Evolutionary conservation across 768 basidiomycete species (phyloP), one percentile per base, ranked within the genome.

Genomic region (Mycena maculata): DNA sequence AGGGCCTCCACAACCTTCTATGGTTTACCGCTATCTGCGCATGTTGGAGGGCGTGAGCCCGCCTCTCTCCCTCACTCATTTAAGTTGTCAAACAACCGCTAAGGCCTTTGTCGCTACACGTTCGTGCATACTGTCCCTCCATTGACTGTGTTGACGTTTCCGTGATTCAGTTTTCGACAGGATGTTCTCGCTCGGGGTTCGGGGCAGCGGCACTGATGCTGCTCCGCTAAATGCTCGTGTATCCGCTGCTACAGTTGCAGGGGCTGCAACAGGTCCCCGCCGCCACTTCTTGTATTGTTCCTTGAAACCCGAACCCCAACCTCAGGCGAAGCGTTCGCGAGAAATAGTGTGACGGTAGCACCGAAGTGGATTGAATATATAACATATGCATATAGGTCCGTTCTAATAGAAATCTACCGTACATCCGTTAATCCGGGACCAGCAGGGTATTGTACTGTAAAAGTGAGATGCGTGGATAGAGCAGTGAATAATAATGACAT

Each of bases 41-140:
- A 92, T 91, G 77, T 84, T 98, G 13, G 96, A 98, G 77, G 94
- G 94, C 23, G 88, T 96, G 68, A 95, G 92, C 71, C 96, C 96
- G 3, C 93, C 95, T 9, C 82, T 98, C 42, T 86, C 91, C 10
- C 86, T 98, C 44, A 92, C 92, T 0, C 94, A 96, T 71, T 90
- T 96, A 31, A 85, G 88, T 20, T 98, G 96, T 78, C 96, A 98
- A 75, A 90, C 88, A 11, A 92, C 91, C 54, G 96, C 96, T 7
- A 95, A 94, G 73, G 90, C 92, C 2, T 98, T 96, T 76, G 89
- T 92, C 33, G 93, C 93, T 10, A 93, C 93, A 30, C 81, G 95
- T 96, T 73, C 64, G 90, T 82, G 20, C 54, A 41, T 60, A 23
- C 61, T 38, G 27, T 60, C 13, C 22, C 2, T 15, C 15, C 33